phyloP scores from a whole-genome alignment of 2,329 filamentous ascomycete genomes.

The Scleromitrula shiraiana region DNA sequence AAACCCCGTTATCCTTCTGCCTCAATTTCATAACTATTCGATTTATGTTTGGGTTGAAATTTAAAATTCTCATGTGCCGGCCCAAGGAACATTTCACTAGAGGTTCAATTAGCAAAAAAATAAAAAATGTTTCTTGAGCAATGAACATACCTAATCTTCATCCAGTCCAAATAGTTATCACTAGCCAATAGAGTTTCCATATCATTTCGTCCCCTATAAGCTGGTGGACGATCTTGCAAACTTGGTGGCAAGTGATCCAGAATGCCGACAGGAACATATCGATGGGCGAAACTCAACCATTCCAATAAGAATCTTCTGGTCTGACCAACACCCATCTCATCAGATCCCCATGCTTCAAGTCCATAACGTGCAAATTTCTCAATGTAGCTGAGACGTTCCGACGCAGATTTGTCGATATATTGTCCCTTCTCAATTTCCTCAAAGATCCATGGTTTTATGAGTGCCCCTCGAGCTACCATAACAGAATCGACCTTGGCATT shows the following conservation, averaged over 20 bases:
- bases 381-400: slow-evolving; percentile 75
- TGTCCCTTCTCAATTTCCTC: slow-evolving; percentile 90
- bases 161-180: slow-evolving; percentile 93
- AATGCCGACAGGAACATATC: slow-evolving; percentile 85
- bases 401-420: slow-evolving; percentile 89
- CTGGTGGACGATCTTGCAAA: slow-evolving; percentile 82
- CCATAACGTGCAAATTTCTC: slow-evolving; percentile 88
- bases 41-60: slow-evolving; percentile 97
- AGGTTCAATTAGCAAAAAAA: background rate
- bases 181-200: slow-evolving; percentile 90
- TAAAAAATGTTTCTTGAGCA: background rate
- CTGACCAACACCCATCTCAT: slow-evolving; percentile 86
- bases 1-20: slow-evolving; percentile 51
- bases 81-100: slow-evolving; percentile 93
- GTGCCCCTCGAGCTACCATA: slow-evolving; percentile 92
- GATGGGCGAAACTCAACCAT: slow-evolving; percentile 87
- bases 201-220: slow-evolving; percentile 77
- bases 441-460: slow-evolving; percentile 98
- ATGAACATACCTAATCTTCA: slow-evolving; percentile 83
- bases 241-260: slow-evolving; percentile 81
- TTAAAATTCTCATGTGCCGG: slow-evolving; percentile 83
- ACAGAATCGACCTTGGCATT: slow-evolving; percentile 81
- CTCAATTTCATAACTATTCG: slow-evolving; percentile 79
- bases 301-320: slow-evolving; percentile 90
- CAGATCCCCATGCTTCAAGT: slow-evolving; percentile 89